Evolutionary conservation across 148 eudicot species (phyloP), one percentile per base, ranked within the genome.

Genomic region (Silene conica): DNA sequence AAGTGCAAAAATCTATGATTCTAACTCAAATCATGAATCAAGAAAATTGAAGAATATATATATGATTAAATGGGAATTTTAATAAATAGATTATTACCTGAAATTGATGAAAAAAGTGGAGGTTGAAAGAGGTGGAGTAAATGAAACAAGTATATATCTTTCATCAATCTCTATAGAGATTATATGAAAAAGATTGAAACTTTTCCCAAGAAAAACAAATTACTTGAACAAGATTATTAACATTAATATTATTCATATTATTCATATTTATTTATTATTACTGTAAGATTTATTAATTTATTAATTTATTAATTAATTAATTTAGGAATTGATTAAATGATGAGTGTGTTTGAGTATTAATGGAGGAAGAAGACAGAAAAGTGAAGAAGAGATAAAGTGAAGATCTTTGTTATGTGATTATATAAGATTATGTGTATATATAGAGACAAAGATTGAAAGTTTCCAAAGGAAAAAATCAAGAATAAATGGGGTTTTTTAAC

Each of bases 61-160:
- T 23, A 61, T 48, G 52, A 22, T 18, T 61, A 61, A 22, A 61
- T 61, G 16, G 45, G 34, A 21, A 63, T 25, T 38, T 48, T 13
- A 10, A 48, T 48, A n/a, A n/a, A n/a, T n/a, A n/a, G n/a, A 0
- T 48, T 48, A 31, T 63, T 28, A 31, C 67, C 67, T 63, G 67
- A 63, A 63, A 63, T 18, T 31, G 67, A 63, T 63, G 8, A 63
- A 63, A 63, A 60, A 60, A 63, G 3, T 14, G 19, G 45, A 63
- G 20, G n/a, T 31, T 21, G 28, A 60, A 20, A 48, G 15, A 48
- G 52, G 13, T 48, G 52, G 52, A 10, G 52, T 48, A 48, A 48
- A 48, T 48, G 52, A 48, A 48, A 48, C 52, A 48, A 48, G 52
- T 48, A 6, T 59, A 8, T 6, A 59, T 7, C 63, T 20, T 59